Evolutionary conservation across 2,329 filamentous ascomycete species (phyloP).

Genomic region (Cryphonectria carpinicola): DNA sequence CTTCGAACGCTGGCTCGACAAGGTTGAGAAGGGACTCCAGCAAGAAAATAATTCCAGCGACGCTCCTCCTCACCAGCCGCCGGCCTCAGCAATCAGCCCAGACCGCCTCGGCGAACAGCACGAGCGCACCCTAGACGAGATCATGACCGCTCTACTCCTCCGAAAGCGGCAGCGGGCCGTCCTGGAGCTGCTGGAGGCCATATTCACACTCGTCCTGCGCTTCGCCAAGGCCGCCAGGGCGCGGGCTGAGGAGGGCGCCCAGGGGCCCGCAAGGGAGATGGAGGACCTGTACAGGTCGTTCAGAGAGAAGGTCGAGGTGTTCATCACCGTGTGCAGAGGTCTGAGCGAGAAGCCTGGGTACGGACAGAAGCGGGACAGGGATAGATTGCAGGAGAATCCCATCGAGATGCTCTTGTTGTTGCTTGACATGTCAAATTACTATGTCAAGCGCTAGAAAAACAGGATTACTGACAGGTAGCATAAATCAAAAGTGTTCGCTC

Average conservation of each 20-base stretch:
- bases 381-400: slow-evolving; percentile 56
- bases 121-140: slow-evolving; percentile 73
- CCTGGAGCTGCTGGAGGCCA: slow-evolving; percentile 73
- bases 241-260: slow-evolving; percentile 44
- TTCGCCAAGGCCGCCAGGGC: slow-evolving; percentile 63
- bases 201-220: slow-evolving; percentile 71
- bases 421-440: slow-evolving; percentile 74
- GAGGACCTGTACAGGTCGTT: slow-evolving; percentile 65
- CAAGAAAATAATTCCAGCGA: slow-evolving; percentile 39
- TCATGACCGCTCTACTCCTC: slow-evolving; percentile 74
- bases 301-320: slow-evolving; percentile 72
- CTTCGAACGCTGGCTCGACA: slow-evolving; percentile 69
- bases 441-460: slow-evolving; percentile 39
- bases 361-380: slow-evolving; percentile 38
- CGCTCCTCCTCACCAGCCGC: neutral
- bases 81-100: slow-evolving; percentile 52
- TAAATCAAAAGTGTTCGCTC: neutral
- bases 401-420: slow-evolving; percentile 70
- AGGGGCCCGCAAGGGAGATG: slow-evolving; percentile 36
- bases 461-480: neutral
- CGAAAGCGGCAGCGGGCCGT: slow-evolving; percentile 76
- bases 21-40: slow-evolving; percentile 53
- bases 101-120: slow-evolving; percentile 71
- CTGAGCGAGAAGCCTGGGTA: slow-evolving; percentile 66
- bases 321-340: slow-evolving; percentile 72